Conservation (phyloP, 306 rosid species). For the Prinsepia uniflora region DNA sequence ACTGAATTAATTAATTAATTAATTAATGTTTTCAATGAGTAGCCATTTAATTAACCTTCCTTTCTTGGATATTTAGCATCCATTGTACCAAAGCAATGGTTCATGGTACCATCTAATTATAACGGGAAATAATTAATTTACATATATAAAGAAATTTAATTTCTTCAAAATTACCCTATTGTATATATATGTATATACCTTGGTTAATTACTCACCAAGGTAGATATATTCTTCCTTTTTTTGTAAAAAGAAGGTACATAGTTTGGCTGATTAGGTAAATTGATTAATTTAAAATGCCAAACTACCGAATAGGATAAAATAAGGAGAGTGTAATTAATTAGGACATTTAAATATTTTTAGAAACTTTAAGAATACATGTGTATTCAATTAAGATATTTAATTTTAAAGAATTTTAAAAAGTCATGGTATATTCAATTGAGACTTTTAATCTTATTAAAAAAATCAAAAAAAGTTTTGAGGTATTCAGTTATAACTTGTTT, state of each 20-base stretch:
- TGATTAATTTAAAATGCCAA: neutral
- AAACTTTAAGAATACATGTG: too few species aligned
- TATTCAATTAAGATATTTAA: too few species aligned
- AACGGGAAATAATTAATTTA: neutral
- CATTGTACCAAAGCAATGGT: neutral
- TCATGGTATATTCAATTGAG: too few species aligned
- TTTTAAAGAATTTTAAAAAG: too few species aligned
- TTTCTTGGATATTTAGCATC: neutral
- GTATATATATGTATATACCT: neutral
- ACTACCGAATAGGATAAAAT: neutral
- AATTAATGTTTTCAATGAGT: too few species aligned
- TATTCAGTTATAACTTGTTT: too few species aligned
- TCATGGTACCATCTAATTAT: neutral
- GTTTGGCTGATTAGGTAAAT: neutral
- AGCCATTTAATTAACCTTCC: neutral
- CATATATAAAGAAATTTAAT: neutral
- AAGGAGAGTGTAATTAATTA: too few species aligned
- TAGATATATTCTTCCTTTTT: neutral
- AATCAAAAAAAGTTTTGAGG: too few species aligned
- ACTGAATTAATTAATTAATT: too few species aligned
- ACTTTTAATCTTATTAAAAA: too few species aligned
- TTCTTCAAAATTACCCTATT: neutral
- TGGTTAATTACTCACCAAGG: neutral
- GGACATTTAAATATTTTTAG: too few species aligned
- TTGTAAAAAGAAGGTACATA: too few species aligned